phyloP scores from a whole-genome alignment of 1,139 yeast species.

The Diutina catenulata region DNA sequence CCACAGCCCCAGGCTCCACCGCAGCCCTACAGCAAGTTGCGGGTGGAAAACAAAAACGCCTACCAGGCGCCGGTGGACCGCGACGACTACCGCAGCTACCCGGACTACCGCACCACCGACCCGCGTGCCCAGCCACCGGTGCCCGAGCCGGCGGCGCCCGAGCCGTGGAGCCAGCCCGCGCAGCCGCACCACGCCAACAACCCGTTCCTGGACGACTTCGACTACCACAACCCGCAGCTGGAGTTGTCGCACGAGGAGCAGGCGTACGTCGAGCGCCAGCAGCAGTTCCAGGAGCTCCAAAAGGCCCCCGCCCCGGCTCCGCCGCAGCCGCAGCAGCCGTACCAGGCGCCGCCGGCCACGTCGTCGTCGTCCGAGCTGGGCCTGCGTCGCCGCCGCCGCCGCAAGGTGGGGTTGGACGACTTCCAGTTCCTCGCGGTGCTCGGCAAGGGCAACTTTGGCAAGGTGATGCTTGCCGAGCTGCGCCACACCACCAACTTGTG shows the following conservation, averaged over 20 bases:
- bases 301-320: neutral
- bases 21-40: conserved; percentile 13
- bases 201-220: conserved; percentile 13
- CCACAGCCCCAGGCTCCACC: neutral
- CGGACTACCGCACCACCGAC: too few species aligned
- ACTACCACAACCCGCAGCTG: conserved; percentile 17
- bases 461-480: conserved; percentile 92
- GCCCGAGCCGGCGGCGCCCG: too few species aligned
- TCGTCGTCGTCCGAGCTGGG: neutral
- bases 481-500: conserved; percentile 67
- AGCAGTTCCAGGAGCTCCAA: neutral
- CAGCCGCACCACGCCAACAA: too few species aligned
- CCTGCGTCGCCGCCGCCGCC: conserved; percentile 21
- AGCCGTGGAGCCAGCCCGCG: too few species aligned
- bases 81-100: conserved; percentile 1
- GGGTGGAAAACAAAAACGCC: conserved; percentile 23
- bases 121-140: too few species aligned
- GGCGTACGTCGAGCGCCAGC: conserved; percentile 4
- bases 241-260: conserved; percentile 3
- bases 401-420: conserved; percentile 88
- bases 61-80: conserved; percentile 22
- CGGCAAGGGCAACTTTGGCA: conserved; percentile 97
- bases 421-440: conserved; percentile 87
- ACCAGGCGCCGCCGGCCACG: neutral
- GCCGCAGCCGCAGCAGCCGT: neutral